Evolutionary conservation across 768 basidiomycete genomes (phyloP).

Genomic region (Tulasnella sp.): DNA sequence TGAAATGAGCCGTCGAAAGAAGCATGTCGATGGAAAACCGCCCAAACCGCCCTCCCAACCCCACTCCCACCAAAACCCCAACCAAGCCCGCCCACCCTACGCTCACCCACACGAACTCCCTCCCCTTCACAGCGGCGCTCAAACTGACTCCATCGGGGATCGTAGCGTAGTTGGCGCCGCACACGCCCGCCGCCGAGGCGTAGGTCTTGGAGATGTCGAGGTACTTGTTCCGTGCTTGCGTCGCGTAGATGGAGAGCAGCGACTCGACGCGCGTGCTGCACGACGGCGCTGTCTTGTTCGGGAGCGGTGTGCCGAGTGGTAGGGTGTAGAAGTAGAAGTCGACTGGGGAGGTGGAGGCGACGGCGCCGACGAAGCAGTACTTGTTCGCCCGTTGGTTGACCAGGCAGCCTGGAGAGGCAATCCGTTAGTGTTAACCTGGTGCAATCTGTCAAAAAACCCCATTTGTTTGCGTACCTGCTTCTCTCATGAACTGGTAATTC

Average conservation of each 20-base stretch:
- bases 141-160: neutral
- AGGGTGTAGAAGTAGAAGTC: conserved; percentile 18
- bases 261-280: conserved; percentile 16
- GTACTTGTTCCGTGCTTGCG: conserved; percentile 4
- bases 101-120: neutral
- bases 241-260: conserved; percentile 16
- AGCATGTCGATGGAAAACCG: neutral
- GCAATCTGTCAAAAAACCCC: neutral
- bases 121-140: neutral
- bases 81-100: neutral
- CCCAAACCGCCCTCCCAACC: neutral
- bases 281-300: conserved; percentile 13
- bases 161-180: conserved; percentile 12
- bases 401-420: conserved; percentile 18
- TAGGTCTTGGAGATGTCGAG: conserved; percentile 13
- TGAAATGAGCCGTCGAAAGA: neutral
- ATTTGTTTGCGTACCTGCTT: conserved; percentile 16
- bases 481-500: conserved; percentile 20
- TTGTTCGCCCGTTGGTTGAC: conserved; percentile 16
- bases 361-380: conserved; percentile 19
- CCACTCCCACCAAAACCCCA: neutral
- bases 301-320: conserved; percentile 16
- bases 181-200: conserved; percentile 9
- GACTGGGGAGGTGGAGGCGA: conserved; percentile 11
- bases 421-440: too few species aligned